Conservation (phyloP, 2,329 filamentous ascomycete genomes). For the Didymella pinodella region DNA sequence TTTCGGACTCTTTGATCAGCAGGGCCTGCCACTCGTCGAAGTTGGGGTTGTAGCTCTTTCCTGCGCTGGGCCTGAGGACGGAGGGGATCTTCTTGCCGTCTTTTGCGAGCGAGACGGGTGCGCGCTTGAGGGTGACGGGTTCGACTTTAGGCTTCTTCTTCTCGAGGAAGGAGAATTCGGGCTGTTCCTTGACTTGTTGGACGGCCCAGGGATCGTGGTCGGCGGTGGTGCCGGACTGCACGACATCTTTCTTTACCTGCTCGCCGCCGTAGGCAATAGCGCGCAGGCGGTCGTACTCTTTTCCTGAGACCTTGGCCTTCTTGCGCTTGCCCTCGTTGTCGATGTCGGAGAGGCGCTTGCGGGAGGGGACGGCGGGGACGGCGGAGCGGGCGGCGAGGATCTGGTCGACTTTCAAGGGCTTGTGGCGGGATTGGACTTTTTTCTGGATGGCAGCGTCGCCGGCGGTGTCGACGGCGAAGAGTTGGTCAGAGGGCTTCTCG, state of each 20-base stretch:
- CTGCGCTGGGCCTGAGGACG: slow-evolving; percentile 79
- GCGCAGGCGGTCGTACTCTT: slow-evolving; percentile 80
- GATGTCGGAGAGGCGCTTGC: slow-evolving; percentile 80
- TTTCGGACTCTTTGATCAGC: slow-evolving; percentile 75
- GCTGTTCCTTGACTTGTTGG: slow-evolving; percentile 59
- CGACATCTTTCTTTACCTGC: slow-evolving; percentile 58
- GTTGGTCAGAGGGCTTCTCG: slow-evolving; percentile 81
- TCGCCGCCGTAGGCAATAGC: slow-evolving; percentile 77
- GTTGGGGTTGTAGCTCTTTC: slow-evolving; percentile 90
- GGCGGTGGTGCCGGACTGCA: slow-evolving; percentile 64
- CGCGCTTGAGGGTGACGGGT: slow-evolving; percentile 76
- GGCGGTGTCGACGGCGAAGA: slow-evolving; percentile 82
- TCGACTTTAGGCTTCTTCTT: slow-evolving; percentile 71
- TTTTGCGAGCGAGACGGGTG: slow-evolving; percentile 82
- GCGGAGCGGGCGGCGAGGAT: slow-evolving; percentile 87
- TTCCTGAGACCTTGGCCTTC: slow-evolving; percentile 82
- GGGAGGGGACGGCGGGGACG: slow-evolving; percentile 77
- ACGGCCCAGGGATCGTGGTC: slow-evolving; percentile 81
- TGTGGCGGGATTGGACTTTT: slow-evolving; percentile 71
- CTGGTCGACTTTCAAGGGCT: slow-evolving; percentile 86
- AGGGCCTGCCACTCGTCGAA: slow-evolving; percentile 86
- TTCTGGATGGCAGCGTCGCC: slow-evolving; percentile 74
- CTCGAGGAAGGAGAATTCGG: slow-evolving; percentile 70
- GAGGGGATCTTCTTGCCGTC: slow-evolving; percentile 81
- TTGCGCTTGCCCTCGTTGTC: slow-evolving; percentile 73